Evolutionary conservation across 495 filamentous ascomycete species (phyloP), one percentile per base, ranked within the genome.

Genomic region (Physcia stellaris): DNA sequence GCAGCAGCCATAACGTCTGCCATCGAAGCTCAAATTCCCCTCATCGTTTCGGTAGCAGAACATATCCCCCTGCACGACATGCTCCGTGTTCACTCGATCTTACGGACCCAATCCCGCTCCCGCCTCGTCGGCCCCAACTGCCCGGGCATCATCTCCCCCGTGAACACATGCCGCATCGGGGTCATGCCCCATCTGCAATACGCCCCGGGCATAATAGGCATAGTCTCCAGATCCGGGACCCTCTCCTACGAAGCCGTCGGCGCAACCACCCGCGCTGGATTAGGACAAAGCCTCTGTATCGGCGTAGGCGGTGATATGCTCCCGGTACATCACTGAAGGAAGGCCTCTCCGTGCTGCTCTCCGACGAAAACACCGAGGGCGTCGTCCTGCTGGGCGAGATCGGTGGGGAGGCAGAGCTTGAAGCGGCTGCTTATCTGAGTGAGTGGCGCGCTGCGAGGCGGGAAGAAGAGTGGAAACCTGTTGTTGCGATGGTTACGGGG

Each of bases 1-100:
- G 65, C 77, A 2, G 59, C 60, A 26, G 86, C 86, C 6, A 92
- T 94, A 50, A 79, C 87, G 51, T 83, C 93, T 50, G 85, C 86
- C 0, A 84, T 94, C 36, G 84, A 83, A 46, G 84, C 83, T 3
- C 83, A 90, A 50, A 80, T 94, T 6, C 82, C 85, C 9, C 67
- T 93, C 2, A 77, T 94, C 37, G 83, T 93, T 4, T 82, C 84
- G 7, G 86, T 94, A 29, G 86, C 86, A 1, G 86, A 94, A 54
- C 86, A 94, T 55, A 84, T 94, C 37, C 85, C 86, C 4, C 55
- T 92, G 24, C 83, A 92, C 59, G 83, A 93, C 50, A 79, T 93
- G 39, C 64, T 90, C 37, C 66, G 80, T 46, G 85, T 92, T 33
- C 75, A 83, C 39, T 79, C 75, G 1, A 83, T 93, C 22, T 65